These are phyloP conservation scores for Penicillium sp. DNA, from an alignment of 2,329 filamentous ascomycete species.

Conservation along the genomic window DNA sequence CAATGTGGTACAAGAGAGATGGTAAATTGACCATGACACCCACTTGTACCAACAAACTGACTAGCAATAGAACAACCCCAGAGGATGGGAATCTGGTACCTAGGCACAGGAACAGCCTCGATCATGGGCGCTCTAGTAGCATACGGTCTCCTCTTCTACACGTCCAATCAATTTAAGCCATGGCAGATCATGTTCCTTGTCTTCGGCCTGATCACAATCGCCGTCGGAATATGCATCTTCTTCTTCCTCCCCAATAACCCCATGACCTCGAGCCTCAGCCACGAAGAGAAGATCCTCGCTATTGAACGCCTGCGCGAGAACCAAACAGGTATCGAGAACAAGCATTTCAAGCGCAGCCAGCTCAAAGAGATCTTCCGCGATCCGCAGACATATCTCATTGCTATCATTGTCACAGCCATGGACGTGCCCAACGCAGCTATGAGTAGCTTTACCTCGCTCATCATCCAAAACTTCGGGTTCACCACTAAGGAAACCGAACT, in stretches of 20 bases:
- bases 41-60: not conserved
- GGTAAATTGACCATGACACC: constrained; percentile 15
- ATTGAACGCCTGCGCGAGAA: constrained; percentile 40
- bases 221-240: constrained; percentile 40
- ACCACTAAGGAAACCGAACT: constrained; percentile 35
- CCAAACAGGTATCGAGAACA: constrained; percentile 38
- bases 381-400: constrained; percentile 38
- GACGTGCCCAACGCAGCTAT: constrained; percentile 43
- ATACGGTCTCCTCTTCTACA: constrained; percentile 57
- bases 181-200: constrained; percentile 53
- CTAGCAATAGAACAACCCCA: constrained; percentile 56
- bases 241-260: constrained; percentile 42
- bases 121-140: constrained; percentile 59
- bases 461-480: constrained; percentile 43
- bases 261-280: constrained; percentile 31
- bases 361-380: constrained; percentile 38
- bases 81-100: constrained; percentile 63
- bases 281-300: constrained; percentile 33
- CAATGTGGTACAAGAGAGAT: constrained; percentile 56
- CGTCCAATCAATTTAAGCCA: constrained; percentile 39
- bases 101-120: constrained; percentile 57
- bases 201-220: constrained; percentile 37
- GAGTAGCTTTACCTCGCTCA: constrained; percentile 42
- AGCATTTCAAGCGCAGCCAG: constrained; percentile 38
- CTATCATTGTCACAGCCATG: constrained; percentile 40